phyloP scores from a whole-genome alignment of 2,329 filamentous ascomycete genomes.

The Monilinia fructicola region DNA sequence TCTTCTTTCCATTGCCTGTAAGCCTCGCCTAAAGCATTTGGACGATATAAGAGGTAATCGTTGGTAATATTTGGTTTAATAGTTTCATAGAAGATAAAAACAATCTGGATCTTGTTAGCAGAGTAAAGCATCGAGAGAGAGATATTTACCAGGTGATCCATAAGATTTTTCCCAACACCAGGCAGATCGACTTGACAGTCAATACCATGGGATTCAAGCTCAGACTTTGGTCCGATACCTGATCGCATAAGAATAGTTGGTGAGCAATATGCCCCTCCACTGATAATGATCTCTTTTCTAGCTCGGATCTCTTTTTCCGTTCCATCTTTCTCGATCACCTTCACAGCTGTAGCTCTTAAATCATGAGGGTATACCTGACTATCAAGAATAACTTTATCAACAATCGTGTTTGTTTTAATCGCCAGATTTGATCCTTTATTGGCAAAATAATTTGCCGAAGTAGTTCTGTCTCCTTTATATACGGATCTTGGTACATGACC shows the following conservation, averaged over 20 bases:
- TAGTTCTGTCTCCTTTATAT: slow-evolving; percentile 52
- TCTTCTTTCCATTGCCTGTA: slow-evolving; percentile 57
- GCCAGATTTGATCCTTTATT: slow-evolving; percentile 42
- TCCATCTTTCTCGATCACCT: slow-evolving; percentile 46
- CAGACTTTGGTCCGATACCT: slow-evolving; percentile 46
- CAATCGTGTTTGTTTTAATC: slow-evolving; percentile 49
- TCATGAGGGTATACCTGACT: slow-evolving; percentile 36
- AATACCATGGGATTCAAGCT: slow-evolving; percentile 48
- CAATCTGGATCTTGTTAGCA: slow-evolving; percentile 43
- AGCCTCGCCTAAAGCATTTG: slow-evolving; percentile 50
- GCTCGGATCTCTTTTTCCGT: slow-evolving; percentile 43
- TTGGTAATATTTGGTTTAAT: slow-evolving; percentile 52
- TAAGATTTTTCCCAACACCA: slow-evolving; percentile 62
- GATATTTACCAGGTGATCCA: slow-evolving; percentile 52
- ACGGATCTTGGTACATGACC: slow-evolving; percentile 56
- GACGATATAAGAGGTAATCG: slow-evolving; percentile 57
- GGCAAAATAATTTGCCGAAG: slow-evolving; percentile 53
- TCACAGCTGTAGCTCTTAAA: slow-evolving; percentile 49
- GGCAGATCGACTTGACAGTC: slow-evolving; percentile 56
- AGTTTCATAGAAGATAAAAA: slow-evolving; percentile 62
- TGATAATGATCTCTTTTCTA: slow-evolving; percentile 50
- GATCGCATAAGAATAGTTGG: slow-evolving; percentile 50
- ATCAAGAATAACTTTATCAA: slow-evolving; percentile 54
- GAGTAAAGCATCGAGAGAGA: background rate
- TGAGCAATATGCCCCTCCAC: slow-evolving; percentile 49